Conservation (phyloP, 495 filamentous ascomycete species). For the Staphylotrichum longicolle region DNA sequence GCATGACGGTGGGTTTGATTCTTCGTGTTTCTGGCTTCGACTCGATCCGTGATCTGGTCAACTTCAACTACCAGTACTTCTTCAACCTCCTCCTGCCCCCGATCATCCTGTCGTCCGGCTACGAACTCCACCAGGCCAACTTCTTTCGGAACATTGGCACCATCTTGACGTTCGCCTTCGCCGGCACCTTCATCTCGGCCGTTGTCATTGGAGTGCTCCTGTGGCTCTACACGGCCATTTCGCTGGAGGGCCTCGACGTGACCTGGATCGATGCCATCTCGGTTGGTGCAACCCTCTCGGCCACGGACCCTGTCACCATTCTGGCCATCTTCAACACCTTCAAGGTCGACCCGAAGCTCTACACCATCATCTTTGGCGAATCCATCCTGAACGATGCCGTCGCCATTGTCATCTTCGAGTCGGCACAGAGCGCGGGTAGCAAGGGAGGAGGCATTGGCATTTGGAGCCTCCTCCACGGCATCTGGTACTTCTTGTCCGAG, state of each 20-base stretch:
- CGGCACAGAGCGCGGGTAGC: conserved; percentile 76
- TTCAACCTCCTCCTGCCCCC: conserved; percentile 97
- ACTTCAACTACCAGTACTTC: conserved; percentile 98
- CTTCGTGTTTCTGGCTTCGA: conserved; percentile 75
- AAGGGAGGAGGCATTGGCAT: conserved; percentile 65
- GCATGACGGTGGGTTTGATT: conserved; percentile 92
- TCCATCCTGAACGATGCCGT: conserved; percentile 98
- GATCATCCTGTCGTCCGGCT: conserved; percentile 95
- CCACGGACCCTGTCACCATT: conserved; percentile 96
- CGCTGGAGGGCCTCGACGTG: conserved; percentile 79
- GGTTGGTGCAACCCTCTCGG: conserved; percentile 91
- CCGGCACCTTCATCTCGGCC: conserved; percentile 94
- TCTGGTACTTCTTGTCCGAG: conserved; percentile 90
- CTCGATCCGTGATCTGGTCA: conserved; percentile 81
- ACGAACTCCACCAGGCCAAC: conserved; percentile 96
- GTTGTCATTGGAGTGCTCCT: conserved; percentile 85
- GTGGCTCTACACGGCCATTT: conserved; percentile 83
- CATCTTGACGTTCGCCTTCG: conserved; percentile 97
- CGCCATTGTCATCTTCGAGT: conserved; percentile 97
- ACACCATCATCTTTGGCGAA: conserved; percentile 97
- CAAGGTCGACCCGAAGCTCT: conserved; percentile 97
- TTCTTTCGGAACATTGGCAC: conserved; percentile 98
- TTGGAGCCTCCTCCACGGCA: conserved; percentile 78
- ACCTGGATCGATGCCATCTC: conserved; percentile 92
- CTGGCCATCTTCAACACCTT: conserved; percentile 98